Conservation (phyloP, 1,139 yeast genomes). For the Debaryomyces singareniensis region DNA sequence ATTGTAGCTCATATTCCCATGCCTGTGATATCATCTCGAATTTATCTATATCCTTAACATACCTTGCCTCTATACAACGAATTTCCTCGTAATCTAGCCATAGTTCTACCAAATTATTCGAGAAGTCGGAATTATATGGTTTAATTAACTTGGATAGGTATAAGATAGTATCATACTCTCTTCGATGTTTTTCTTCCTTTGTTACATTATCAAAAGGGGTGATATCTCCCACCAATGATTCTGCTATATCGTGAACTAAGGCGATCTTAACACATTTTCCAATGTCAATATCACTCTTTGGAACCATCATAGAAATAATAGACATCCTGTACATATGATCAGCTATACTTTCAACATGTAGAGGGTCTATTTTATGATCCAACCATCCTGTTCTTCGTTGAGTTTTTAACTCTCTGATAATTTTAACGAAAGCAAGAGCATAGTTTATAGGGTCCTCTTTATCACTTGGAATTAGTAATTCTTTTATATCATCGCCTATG, state of each 20-base stretch:
- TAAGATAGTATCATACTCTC: conserved; percentile 71
- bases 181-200: conserved; percentile 65
- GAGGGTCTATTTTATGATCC: conserved; percentile 55
- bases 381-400: conserved; percentile 95
- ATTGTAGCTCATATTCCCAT: conserved; percentile 76
- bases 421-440: conserved; percentile 68
- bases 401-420: conserved; percentile 66
- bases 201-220: conserved; percentile 78
- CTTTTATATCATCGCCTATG: conserved; percentile 46
- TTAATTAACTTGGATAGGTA: conserved; percentile 57
- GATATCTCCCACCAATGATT: conserved; percentile 88
- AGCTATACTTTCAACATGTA: conserved; percentile 63
- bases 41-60: conserved; percentile 92
- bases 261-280: conserved; percentile 79
- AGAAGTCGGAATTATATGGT: conserved; percentile 59
- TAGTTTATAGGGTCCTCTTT: conserved; percentile 31
- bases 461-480: conserved; percentile 26
- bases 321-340: conserved; percentile 99
- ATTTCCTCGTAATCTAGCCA: conserved; percentile 93
- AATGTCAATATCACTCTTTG: conserved; percentile 27
- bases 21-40: conserved; percentile 88
- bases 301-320: conserved; percentile 68
- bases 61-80: conserved; percentile 74
- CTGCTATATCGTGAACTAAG: conserved; percentile 90
- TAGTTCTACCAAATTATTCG: conserved; percentile 59